Conservation (phyloP, 768 basidiomycete genomes). For the Clathrus columnatus region DNA sequence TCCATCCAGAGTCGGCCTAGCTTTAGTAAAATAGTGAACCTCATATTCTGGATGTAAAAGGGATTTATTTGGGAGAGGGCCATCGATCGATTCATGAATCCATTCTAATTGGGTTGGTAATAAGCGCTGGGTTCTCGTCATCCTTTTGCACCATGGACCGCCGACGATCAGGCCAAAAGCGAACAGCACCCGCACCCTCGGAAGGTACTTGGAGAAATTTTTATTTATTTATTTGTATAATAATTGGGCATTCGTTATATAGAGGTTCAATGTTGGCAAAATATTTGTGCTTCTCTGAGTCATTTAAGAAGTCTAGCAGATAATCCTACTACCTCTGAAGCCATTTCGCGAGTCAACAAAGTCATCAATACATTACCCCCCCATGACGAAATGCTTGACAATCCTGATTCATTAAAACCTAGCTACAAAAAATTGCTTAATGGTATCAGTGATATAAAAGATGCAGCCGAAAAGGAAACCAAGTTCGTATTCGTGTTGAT, state of each 20-base stretch:
- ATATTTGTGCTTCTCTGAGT: constrained; percentile 51
- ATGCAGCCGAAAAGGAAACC: constrained; percentile 49
- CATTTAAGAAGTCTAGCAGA: constrained; percentile 46
- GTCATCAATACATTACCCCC: constrained; percentile 62
- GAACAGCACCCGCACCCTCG: constrained; percentile 64
- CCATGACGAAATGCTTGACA: constrained; percentile 57
- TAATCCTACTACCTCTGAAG: constrained; percentile 41
- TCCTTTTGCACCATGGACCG: no score
- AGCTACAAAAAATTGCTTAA: constrained; percentile 53
- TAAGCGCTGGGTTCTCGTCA: no score
- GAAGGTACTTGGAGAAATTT: constrained; percentile 47
- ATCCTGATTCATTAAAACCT: constrained; percentile 52
- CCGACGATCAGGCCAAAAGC: constrained; percentile 48
- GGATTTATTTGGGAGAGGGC: no score
- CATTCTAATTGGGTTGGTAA: no score
- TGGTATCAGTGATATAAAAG: constrained; percentile 56
- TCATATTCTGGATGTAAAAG: no score
- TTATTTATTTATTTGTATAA: constrained; percentile 5
- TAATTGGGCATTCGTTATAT: constrained; percentile 14
- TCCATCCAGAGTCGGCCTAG: no score
- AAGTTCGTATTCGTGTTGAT: constrained; percentile 36
- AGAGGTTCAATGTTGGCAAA: constrained; percentile 76
- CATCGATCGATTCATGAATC: no score
- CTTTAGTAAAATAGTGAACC: no score
- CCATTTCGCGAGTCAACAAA: constrained; percentile 65